These are phyloP conservation scores for Scheffersomyces lignicola DNA, from an alignment of 1,139 yeast genomes.

Conservation along the genomic window DNA sequence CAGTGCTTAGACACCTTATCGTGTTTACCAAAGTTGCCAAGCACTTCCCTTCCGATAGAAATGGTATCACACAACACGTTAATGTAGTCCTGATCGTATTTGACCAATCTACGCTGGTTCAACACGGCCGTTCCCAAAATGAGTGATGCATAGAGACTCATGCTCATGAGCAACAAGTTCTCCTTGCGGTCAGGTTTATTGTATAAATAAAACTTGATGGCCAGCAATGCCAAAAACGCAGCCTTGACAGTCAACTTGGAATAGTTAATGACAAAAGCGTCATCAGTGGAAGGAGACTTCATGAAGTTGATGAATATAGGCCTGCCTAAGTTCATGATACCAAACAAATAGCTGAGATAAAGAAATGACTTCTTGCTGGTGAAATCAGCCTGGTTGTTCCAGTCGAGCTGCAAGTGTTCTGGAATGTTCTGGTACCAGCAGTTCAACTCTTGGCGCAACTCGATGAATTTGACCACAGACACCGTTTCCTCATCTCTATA, in stretches of 20 bases:
- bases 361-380: conserved; percentile 24
- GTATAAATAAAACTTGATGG: conserved; percentile 11
- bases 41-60: conserved; percentile 10
- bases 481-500: conserved; percentile 30
- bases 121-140: conserved; percentile 14
- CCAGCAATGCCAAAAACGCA: conserved; percentile 14
- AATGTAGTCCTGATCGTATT: conserved; percentile 14
- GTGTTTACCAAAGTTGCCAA: background rate
- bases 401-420: background rate
- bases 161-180: conserved; percentile 13
- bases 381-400: conserved; percentile 17
- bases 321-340: conserved; percentile 42
- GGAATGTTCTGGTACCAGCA: conserved; percentile 9
- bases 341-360: conserved; percentile 40
- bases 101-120: conserved; percentile 12
- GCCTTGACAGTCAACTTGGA: conserved; percentile 18
- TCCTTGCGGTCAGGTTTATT: conserved; percentile 11
- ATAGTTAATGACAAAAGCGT: conserved; percentile 13
- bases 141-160: conserved; percentile 13
- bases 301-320: conserved; percentile 41
- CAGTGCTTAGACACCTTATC: conserved; percentile 3
- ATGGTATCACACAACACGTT: conserved; percentile 13
- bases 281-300: conserved; percentile 12
- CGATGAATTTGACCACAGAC: conserved; percentile 25
- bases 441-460: conserved; percentile 9